Evolutionary conservation across 176 grass and related monocot genomes (phyloP).

Genomic region (Carex myosuroides): DNA sequence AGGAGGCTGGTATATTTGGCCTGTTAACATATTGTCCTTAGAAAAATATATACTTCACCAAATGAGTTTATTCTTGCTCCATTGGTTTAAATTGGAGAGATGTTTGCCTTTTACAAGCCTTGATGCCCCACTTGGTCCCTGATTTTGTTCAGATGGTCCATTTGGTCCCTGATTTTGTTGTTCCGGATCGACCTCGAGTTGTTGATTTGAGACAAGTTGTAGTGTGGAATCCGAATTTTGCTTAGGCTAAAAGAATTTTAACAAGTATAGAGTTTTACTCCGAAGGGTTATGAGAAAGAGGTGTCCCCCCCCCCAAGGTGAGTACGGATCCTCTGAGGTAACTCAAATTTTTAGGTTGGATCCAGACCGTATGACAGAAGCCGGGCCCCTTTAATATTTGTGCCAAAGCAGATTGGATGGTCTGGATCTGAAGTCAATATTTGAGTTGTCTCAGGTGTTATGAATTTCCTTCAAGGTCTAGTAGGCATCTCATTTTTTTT

Average conservation of each 20-base stretch:
- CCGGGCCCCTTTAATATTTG: no score
- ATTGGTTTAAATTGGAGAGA: neutral
- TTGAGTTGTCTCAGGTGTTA: no score
- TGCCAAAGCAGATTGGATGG: no score
- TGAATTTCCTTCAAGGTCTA: no score
- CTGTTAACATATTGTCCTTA: constrained; percentile 3
- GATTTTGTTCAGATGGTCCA: neutral
- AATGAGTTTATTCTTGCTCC: neutral
- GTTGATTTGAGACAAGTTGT: neutral
- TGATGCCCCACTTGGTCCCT: neutral
- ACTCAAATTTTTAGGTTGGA: no score
- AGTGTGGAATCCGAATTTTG: neutral
- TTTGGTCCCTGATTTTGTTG: neutral
- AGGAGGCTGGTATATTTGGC: constrained; percentile 1
- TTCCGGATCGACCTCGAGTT: neutral
- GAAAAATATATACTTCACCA: neutral
- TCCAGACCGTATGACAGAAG: no score
- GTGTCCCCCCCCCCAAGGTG: no score
- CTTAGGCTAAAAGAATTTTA: neutral
- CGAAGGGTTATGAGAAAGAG: neutral
- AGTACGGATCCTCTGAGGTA: no score
- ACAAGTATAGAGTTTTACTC: neutral
- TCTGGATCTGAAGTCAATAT: no score
- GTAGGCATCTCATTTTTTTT: no score
- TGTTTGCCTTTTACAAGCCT: constrained; percentile 6